Evolutionary conservation across 345 rosid species (phyloP), one percentile per base, ranked within the genome.

Genomic region (Syzygium jambos): DNA sequence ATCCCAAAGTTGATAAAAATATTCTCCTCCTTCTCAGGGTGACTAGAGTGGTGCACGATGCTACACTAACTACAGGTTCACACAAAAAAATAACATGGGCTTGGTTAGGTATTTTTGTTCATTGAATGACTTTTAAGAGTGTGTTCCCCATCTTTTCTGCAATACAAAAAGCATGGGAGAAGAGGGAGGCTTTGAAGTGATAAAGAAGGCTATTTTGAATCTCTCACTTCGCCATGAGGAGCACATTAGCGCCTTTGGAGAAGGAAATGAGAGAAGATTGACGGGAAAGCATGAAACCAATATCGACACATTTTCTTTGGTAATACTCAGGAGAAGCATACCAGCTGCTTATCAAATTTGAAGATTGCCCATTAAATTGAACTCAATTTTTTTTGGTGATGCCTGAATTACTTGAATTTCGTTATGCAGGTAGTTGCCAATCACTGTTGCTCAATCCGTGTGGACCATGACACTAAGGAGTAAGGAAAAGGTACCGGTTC

Each of bases 31-130:
- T n/a, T 85, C 57, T 86, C 91, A 96, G 89, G 99, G 98, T 86
- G 99, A 95, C 87, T 96, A 95, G 99, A 97, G 94, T 38, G 98
- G 99, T 88, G 98, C 99, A 84, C 95, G 99, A 89, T 96, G 98
- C 91, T 97, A 95, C 91, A 96, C 97, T 89, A 95, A 96, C 77
- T 96, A 90, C 93, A 95, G 96, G 95, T 91, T 88, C 38, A 30
- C 41, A 15, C 38, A 10, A 56, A 56, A 2, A 22, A 56, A 56
- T 56, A 23, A 56, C 5, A 29, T 65, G 21, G 78, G 29, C 21
- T 65, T 65, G 29, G 1, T 43, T 46, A 43, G 7, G 85, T 84
- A 25, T 34, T 51, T 51, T 51, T 84, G 77, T 29, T 23, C 0
- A 30, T n/a, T 30, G 63, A 65, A 65, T 1, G 34, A 15, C 21